Percentiles rank a stretch among this genome's conserved stretches.
Conservation (phyloP, 208 protist species). For the Zelonia costaricensis region DNA sequence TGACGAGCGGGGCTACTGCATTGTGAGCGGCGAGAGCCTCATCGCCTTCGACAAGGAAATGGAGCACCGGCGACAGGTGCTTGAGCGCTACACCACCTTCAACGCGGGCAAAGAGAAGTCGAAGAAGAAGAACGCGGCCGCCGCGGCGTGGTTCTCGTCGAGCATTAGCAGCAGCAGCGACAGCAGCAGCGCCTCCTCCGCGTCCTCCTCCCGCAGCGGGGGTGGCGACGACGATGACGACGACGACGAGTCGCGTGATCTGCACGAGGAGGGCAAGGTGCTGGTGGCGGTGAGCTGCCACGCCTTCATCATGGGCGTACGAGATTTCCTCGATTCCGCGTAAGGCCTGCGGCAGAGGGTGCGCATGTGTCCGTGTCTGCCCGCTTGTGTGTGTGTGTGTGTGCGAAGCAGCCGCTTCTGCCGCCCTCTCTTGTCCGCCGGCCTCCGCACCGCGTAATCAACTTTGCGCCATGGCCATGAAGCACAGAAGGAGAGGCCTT, state of each 20-base stretch:
- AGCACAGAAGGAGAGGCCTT: not conserved
- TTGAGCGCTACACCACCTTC: conserved; percentile 36
- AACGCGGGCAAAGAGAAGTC: conserved; percentile 6
- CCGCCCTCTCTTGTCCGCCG: too few relatives aligned
- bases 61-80: conserved; percentile 24
- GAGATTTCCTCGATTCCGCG: conserved; percentile 48
- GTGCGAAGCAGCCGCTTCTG: not conserved
- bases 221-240: conserved; percentile 17
- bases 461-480: too few relatives aligned
- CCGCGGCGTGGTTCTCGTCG: not conserved
- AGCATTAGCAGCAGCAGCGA: conserved; percentile 7
- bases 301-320: conserved; percentile 63
- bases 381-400: not conserved
- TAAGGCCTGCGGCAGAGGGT: not conserved
- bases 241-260: conserved; percentile 34
- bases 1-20: conserved; percentile 76
- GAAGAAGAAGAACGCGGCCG: not conserved
- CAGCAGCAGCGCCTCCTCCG: conserved; percentile 3
- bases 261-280: conserved; percentile 53
- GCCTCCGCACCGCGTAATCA: too few relatives aligned
- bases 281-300: conserved; percentile 58
- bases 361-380: not conserved
- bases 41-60: conserved; percentile 63
- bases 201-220: conserved; percentile 1
- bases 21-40: conserved; percentile 70